phyloP scores from a whole-genome alignment of 345 rosid genomes.

The Pugionium cornutum region DNA sequence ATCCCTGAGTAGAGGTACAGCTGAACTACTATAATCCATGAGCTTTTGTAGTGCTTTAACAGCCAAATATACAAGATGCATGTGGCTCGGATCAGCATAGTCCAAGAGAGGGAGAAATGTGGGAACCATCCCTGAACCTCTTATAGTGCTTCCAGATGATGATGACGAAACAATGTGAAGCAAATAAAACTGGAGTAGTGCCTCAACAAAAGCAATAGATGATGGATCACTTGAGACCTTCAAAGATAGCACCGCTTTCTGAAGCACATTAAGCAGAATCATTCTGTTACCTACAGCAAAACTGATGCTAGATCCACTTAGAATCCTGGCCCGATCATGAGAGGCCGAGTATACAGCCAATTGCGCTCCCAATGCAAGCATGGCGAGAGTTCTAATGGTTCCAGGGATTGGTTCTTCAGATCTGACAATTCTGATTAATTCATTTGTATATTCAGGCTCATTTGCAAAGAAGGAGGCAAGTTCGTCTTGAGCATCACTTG shows the following conservation, averaged over 20 bases:
- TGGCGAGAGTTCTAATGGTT: conserved; percentile 81
- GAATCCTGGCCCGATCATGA: conserved; percentile 87
- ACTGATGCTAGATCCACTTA: conserved; percentile 92
- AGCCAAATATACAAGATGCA: conserved; percentile 90
- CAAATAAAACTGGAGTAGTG: conserved; percentile 91
- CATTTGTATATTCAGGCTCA: conserved; percentile 97
- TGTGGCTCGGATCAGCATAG: conserved; percentile 75
- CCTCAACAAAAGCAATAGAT: conserved; percentile 88
- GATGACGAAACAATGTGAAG: conserved; percentile 95
- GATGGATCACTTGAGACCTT: conserved; percentile 80
- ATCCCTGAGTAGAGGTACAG: conserved; percentile 82
- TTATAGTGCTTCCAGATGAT: conserved; percentile 83
- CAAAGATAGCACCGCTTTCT: conserved; percentile 81
- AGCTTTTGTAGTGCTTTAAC: conserved; percentile 92
- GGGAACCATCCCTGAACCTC: conserved; percentile 96
- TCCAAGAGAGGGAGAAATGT: conserved; percentile 92
- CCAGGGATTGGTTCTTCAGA: conserved; percentile 88
- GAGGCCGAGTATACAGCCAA: conserved; percentile 93
- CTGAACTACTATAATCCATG: conserved; percentile 93
- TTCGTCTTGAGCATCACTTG: conserved; percentile 90
- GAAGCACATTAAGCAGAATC: conserved; percentile 94
- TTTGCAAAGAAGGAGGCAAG: conserved; percentile 85
- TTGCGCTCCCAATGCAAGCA: conserved; percentile 95
- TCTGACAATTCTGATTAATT: conserved; percentile 83
- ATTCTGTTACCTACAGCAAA: conserved; percentile 87